Evolutionary conservation across 1,139 yeast species (phyloP).

Genomic region (Geotrichum phurueaensis): DNA sequence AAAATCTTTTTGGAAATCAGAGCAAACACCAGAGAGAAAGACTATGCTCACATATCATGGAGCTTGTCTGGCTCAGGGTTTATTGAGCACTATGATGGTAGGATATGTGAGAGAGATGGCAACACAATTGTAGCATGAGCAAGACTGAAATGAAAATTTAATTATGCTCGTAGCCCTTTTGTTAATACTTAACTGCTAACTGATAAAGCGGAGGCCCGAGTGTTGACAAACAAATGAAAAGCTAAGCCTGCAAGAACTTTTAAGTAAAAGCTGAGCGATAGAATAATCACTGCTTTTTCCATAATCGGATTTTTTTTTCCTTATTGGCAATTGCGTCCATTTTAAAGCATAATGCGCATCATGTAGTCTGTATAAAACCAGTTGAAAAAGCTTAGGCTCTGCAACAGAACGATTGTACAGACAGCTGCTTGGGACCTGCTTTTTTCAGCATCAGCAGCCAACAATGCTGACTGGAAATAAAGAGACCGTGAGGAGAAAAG

Average conservation of each 20-base stretch:
- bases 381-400: not conserved
- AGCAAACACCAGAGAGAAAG: not conserved
- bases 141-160: not conserved
- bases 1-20: not conserved
- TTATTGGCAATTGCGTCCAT: not conserved
- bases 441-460: not conserved
- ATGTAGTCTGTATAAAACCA: not conserved
- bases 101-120: not conserved
- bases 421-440: not conserved
- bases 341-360: not conserved
- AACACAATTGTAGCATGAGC: not conserved
- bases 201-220: not conserved
- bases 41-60: not conserved
- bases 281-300: not conserved
- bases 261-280: not conserved
- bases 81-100: not conserved
- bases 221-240: not conserved
- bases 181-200: not conserved
- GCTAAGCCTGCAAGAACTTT: not conserved
- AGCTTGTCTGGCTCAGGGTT: not conserved
- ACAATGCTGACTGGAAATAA: not conserved
- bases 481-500: not conserved
- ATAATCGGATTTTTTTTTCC: not conserved
- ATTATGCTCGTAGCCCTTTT: not conserved
- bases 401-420: not conserved